Conservation (phyloP, 2,329 filamentous ascomycete species). For the Aspergillus oerlinghausenensis region DNA sequence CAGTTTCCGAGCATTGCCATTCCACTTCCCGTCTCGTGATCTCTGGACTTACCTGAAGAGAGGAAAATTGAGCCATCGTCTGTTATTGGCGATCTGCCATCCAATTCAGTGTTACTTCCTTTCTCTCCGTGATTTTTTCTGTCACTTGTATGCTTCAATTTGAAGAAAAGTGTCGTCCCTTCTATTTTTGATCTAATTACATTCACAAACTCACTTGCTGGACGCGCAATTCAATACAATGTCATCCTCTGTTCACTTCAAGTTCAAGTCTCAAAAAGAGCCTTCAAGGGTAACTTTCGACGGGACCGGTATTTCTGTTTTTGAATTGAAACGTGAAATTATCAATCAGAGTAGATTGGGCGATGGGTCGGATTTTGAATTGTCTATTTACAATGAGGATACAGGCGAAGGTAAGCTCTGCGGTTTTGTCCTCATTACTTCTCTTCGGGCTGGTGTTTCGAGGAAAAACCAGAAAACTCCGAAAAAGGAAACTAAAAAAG, state of each 20-base stretch:
- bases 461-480: not conserved
- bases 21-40: slow-evolving; percentile 23
- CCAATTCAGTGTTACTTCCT: slow-evolving; percentile 11
- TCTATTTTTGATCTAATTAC: slow-evolving; percentile 27
- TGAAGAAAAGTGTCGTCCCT: slow-evolving; percentile 20
- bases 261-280: slow-evolving; percentile 98
- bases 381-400: slow-evolving; percentile 90
- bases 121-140: slow-evolving; percentile 9
- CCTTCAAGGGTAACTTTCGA: slow-evolving; percentile 93
- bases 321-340: slow-evolving; percentile 98
- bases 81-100: slow-evolving; percentile 13
- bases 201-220: slow-evolving; percentile 23
- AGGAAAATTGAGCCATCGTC: slow-evolving; percentile 15
- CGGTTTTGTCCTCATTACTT: not conserved
- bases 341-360: slow-evolving; percentile 90
- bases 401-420: slow-evolving; percentile 73
- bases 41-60: slow-evolving; percentile 13
- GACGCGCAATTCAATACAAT: slow-evolving; percentile 54
- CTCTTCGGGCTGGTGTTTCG: not conserved
- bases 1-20: slow-evolving; percentile 20
- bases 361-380: slow-evolving; percentile 93
- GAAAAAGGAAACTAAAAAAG: not conserved
- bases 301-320: slow-evolving; percentile 95
- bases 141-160: slow-evolving; percentile 23
- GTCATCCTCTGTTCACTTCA: slow-evolving; percentile 98